Evolutionary conservation across 2,329 filamentous ascomycete genomes (phyloP), one percentile per base, ranked within the genome.

Genomic region (Claviceps sp.): DNA sequence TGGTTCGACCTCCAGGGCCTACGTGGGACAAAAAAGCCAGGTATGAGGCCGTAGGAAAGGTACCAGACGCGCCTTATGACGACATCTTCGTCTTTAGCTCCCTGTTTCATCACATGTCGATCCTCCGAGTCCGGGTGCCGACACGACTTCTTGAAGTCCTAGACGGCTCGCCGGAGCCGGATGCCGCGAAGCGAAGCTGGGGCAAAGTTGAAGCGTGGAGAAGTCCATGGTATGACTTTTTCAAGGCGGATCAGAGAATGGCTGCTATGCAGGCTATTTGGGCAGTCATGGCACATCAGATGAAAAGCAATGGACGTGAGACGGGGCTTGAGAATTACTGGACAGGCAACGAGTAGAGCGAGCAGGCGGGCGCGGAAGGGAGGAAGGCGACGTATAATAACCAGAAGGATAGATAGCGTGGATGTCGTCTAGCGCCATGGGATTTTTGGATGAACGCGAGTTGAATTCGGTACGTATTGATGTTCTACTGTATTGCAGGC

Each of bases 141-240:
- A 65, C 67, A 30, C 66, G 68, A 24, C 62, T 83, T 47, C 65
- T 84, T 34, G 68, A 71, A 16, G 75, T 77, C 7, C 57, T 84
- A 2, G 74, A 72, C 7, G 79, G 79, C 1, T 65, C 65, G 4
- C 59, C 58, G 3, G 65, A 68, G 37, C 63, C 62, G 7, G 67
- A 66, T 49, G 59, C 56, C 16, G 58, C 56, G 45, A 62, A 51
- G 49, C 63, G 66, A 54, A 73, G 71, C 63, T 80, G 77, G 75
- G 75, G 71, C 9, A 69, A 67, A 56, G 64, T 83, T 2, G 69
- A 75, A 57, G 69, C 81, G 38, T 77, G 75, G 71, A 72, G 80
- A 54, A 82, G 76, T 55, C 68, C 62, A 41, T 84, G 81, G 81
- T 82, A 71, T 58, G 81, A 84, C 59, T 63, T 84, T 11, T 84